Conservation (phyloP, 768 basidiomycete genomes). For the Dictyophora rubrovolvata region DNA sequence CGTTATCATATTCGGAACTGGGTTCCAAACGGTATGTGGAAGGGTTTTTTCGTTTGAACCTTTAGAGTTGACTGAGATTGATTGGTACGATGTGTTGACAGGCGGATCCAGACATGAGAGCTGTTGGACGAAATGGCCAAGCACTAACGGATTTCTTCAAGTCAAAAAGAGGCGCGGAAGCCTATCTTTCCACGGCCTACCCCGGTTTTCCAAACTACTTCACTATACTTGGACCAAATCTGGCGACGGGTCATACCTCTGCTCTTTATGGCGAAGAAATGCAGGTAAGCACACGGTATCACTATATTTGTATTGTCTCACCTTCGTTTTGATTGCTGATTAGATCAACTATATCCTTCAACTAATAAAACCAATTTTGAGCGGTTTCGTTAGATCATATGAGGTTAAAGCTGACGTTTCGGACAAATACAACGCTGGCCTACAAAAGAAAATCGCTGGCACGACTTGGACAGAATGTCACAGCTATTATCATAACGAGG, state of each 20-base stretch:
- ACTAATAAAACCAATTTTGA: constrained; percentile 42
- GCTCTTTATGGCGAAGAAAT: constrained; percentile 46
- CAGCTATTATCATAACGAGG: constrained; percentile 41
- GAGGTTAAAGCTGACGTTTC: constrained; percentile 38
- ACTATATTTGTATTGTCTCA: constrained; percentile 6
- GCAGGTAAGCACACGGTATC: constrained; percentile 29
- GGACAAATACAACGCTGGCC: constrained; percentile 39
- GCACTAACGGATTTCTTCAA: constrained; percentile 37
- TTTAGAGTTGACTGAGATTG: constrained; percentile 19
- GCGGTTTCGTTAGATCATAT: constrained; percentile 38
- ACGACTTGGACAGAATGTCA: constrained; percentile 46
- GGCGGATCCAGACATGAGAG: constrained; percentile 8
- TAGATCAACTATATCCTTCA: constrained; percentile 42
- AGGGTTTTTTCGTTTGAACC: constrained; percentile 20
- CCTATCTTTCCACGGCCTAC: constrained; percentile 42
- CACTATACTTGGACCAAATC: constrained; percentile 43
- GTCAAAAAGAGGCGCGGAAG: constrained; percentile 38
- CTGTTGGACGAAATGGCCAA: constrained; percentile 34
- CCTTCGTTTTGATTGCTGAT: not conserved
- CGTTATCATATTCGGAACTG: constrained; percentile 49
- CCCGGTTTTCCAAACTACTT: constrained; percentile 51
- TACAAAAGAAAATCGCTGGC: constrained; percentile 35
- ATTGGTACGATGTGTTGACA: constrained; percentile 6
- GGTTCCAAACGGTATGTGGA: constrained; percentile 39
- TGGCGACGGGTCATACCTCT: constrained; percentile 47